These are phyloP conservation scores for Fraxinus americana DNA, from an alignment of 257 asterid species.

Conservation along the genomic window DNA sequence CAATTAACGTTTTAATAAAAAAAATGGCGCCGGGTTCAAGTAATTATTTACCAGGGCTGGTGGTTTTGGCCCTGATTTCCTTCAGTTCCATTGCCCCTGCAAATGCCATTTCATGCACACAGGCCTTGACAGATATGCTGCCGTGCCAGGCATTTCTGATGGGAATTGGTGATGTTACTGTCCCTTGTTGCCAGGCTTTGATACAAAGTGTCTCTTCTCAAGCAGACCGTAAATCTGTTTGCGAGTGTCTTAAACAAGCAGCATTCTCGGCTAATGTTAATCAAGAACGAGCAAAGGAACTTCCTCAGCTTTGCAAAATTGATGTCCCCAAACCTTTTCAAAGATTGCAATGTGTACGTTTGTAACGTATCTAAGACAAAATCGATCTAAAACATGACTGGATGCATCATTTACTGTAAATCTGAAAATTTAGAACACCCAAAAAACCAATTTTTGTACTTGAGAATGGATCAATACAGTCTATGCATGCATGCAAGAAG, in stretches of 20 bases:
- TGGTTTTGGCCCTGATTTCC: slow-evolving; percentile 14
- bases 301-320: too few relatives aligned
- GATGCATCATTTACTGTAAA: too few relatives aligned
- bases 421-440: too few relatives aligned
- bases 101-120: slow-evolving; percentile 16
- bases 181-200: slow-evolving; percentile 22
- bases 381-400: too few relatives aligned
- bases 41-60: background rate
- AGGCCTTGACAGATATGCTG: slow-evolving; percentile 21
- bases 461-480: too few relatives aligned
- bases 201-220: background rate
- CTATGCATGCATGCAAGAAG: too few relatives aligned
- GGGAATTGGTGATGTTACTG: slow-evolving; percentile 4
- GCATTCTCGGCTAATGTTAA: background rate
- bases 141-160: slow-evolving; percentile 29
- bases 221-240: slow-evolving; percentile 14
- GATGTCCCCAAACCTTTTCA: too few relatives aligned
- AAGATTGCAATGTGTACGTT: too few relatives aligned
- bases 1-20: background rate
- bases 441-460: too few relatives aligned
- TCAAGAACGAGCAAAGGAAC: too few relatives aligned
- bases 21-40: slow-evolving; percentile 7
- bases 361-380: too few relatives aligned
- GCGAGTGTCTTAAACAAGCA: slow-evolving; percentile 26
- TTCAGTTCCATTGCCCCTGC: background rate